These are phyloP conservation scores for Lentinula detonsa DNA, from an alignment of 768 basidiomycete genomes.

Conservation along the genomic window DNA sequence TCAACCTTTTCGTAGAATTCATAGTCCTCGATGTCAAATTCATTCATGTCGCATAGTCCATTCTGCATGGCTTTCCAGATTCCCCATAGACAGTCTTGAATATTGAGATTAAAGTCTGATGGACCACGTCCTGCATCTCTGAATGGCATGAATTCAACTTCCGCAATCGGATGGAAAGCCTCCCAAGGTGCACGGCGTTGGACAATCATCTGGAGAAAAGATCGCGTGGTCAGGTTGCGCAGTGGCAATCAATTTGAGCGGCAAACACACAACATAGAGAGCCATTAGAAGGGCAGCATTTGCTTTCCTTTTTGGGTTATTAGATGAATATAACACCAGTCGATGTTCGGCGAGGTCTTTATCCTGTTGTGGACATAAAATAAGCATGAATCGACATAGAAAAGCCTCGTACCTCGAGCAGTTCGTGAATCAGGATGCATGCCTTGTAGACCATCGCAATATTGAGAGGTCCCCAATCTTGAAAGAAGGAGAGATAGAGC, in stretches of 20 bases:
- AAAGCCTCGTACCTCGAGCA: conserved; percentile 59
- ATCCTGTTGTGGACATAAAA: conserved; percentile 45
- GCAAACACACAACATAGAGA: conserved; percentile 74
- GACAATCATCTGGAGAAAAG: conserved; percentile 74
- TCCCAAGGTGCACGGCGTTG: conserved; percentile 87
- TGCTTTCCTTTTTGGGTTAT: conserved; percentile 81
- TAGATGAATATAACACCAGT: conserved; percentile 83
- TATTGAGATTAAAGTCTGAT: conserved; percentile 88
- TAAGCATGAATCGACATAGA: conserved; percentile 35
- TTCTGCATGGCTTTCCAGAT: conserved; percentile 90
- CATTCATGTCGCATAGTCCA: conserved; percentile 88
- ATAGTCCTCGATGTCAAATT: conserved; percentile 90
- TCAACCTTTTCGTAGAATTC: conserved; percentile 94
- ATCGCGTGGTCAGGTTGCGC: conserved; percentile 4
- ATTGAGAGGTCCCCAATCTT: conserved; percentile 92
- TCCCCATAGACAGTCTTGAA: conserved; percentile 89
- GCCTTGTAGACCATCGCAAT: conserved; percentile 91
- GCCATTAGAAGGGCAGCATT: conserved; percentile 95
- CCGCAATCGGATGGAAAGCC: conserved; percentile 90
- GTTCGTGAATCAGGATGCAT: conserved; percentile 86
- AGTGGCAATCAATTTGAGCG: not conserved
- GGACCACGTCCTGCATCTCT: conserved; percentile 91
- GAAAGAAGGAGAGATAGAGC: conserved; percentile 88
- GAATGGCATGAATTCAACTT: conserved; percentile 91
- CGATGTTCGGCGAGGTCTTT: conserved; percentile 65